Evolutionary conservation across 1,284 basidiomycete genomes (phyloP), one percentile per base, ranked within the genome.

Genomic region (Wallemia hederae): DNA sequence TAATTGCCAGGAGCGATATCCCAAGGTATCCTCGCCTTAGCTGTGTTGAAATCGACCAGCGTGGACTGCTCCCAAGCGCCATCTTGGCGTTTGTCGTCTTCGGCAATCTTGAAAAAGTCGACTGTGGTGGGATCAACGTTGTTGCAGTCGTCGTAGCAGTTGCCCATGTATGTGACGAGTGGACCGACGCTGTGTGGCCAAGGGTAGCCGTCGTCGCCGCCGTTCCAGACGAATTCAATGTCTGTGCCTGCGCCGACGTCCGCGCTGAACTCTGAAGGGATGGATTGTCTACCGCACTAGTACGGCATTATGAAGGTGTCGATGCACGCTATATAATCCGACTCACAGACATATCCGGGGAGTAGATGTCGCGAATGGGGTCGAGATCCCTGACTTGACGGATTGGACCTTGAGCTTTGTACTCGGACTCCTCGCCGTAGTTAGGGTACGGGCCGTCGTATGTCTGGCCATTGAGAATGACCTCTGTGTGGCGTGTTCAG

Each of bases 1-100:
- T 62, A 62, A 24, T 62, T 57, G 2, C 61, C 61, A 2, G 61
- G 24, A 1, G 25, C 33, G n/a, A 62, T 26, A 19, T 62, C 55
- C 26, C 25, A n/a, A 5, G 61, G 61, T 59, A 62, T 60, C 26
- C 2, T 58, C 9, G 56, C 14, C 56, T 58, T 58, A 15, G 24
- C 56, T 19, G 56, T 58, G 2, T 7, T 22, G 25, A 26, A 26
- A 22, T 58, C n/a, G 2, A 26, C n/a, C 17, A 58, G 25, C 9
- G 56, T 11, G 2, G 56, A 11, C 27, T 58, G 56, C 27, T 26
- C 56, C 27, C 56, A 26, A 3, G 9, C 2, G 24, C 56, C 56
- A 28, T 58, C 56, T 28, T 15, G 24, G 11, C 56, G 11, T 24
- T 19, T 58, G 24, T 28, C 25, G 2, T 58, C 24, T 24, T 58